A percentile compares a stretch with the other conserved stretches of the same genome.
phyloP scores from a whole-genome alignment of 208 protist species.

The Novymonas esmeraldas region DNA sequence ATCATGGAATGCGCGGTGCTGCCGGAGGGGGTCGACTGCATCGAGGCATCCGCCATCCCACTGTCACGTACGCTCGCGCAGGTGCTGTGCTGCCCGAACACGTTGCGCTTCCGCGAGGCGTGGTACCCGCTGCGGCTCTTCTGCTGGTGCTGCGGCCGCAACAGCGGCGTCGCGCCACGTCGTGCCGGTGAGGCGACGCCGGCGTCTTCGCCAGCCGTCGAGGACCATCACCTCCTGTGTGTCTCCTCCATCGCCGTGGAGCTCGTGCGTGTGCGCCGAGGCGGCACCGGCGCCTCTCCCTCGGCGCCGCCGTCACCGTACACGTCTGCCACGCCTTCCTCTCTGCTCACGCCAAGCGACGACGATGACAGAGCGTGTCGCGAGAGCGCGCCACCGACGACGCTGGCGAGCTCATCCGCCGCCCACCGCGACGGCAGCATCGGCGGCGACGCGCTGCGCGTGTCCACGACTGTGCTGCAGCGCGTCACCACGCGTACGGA shows the following conservation, averaged over 20 bases:
- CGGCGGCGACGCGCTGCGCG: not conserved
- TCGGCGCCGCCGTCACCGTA: too few relatives aligned
- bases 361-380: too few relatives aligned
- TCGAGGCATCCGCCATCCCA: constrained; percentile 17
- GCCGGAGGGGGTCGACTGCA: constrained; percentile 30
- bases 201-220: not conserved
- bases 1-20: constrained; percentile 35
- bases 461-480: constrained; percentile 33
- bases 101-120: constrained; percentile 58
- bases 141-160: constrained; percentile 60
- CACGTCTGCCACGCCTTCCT: not conserved
- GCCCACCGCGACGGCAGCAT: too few relatives aligned
- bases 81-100: constrained; percentile 46
- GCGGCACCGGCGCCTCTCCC: not conserved
- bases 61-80: constrained; percentile 17
- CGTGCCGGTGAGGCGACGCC: not conserved
- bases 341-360: too few relatives aligned
- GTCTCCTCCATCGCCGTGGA: constrained; percentile 59
- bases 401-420: too few relatives aligned
- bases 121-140: constrained; percentile 57
- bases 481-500: constrained; percentile 58
- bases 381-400: too few relatives aligned
- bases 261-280: constrained; percentile 34
- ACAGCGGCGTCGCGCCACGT: not conserved
- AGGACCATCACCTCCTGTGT: constrained; percentile 39